Evolutionary conservation across 2,329 filamentous ascomycete species (phyloP).

Genomic region (Colletotrichum somersetense): DNA sequence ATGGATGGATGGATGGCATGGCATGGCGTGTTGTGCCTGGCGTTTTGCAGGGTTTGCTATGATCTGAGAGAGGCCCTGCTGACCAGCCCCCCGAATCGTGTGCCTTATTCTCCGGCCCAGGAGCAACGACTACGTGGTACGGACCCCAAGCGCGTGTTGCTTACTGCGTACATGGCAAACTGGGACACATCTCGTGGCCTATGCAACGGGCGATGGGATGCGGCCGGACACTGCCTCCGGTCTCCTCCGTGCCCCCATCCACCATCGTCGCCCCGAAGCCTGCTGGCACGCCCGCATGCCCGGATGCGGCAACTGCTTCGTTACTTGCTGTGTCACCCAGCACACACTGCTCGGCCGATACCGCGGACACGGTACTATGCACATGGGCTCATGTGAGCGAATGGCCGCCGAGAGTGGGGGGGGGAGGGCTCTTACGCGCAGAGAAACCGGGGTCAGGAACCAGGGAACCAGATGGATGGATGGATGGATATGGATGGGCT

Average conservation of each 20-base stretch:
- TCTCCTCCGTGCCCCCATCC: constrained; percentile 16
- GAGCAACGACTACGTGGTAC: not conserved
- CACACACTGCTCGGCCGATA: not conserved
- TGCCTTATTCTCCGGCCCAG: constrained; percentile 24
- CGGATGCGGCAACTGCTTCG: constrained; percentile 19
- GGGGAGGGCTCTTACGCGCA: constrained; percentile 3
- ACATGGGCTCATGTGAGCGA: constrained; percentile 23
- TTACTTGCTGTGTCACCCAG: not conserved
- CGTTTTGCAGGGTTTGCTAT: constrained; percentile 7
- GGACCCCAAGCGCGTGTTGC: constrained; percentile 1
- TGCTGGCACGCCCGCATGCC: constrained; percentile 15
- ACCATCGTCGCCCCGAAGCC: constrained; percentile 8
- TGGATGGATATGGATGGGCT: not conserved
- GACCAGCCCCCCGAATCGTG: not conserved
- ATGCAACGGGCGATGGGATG: constrained; percentile 1
- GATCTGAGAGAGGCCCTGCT: not conserved
- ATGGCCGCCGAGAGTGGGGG: constrained; percentile 5
- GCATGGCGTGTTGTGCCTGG: not conserved
- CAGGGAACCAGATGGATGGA: constrained; percentile 6
- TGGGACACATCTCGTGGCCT: not conserved
- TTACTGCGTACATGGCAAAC: constrained; percentile 6
- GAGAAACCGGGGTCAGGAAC: not conserved
- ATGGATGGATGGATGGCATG: not conserved
- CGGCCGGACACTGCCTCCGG: not conserved
- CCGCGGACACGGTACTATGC: constrained; percentile 7